Evolutionary conservation across 768 basidiomycete species (phyloP), one percentile per base, ranked within the genome.

Genomic region (Tylopilus vinaceipallidus): DNA sequence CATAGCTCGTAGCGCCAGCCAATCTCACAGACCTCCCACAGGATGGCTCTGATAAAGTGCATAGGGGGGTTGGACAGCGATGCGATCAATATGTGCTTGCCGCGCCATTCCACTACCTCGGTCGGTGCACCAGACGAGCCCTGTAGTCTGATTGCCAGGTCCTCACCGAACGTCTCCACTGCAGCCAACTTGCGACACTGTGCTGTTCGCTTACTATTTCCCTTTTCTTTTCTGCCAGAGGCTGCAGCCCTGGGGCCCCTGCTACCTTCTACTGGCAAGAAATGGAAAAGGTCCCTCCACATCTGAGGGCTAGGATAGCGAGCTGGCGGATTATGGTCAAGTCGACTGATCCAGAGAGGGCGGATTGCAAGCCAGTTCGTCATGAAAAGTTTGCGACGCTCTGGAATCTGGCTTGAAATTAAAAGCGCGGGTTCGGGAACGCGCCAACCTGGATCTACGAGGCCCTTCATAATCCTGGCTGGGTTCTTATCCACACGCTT

Each of bases 1-100:
- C 50, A 41, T 9, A 65, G 45, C 23, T 64, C 55, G 32, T 52
- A 60, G 2, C 42, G 20, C 36, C 62, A 65, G 17, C 55, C 56
- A 12, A 58, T 50, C 27, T 65, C 54, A 4, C 45, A 47, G 0
- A 63, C 20, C 37, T 62, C 51, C 56, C 53, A 63, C 7, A 62
- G 22, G 32, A 66, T 55, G 3, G 23, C 32, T 10, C 13, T 9
- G 40, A 48, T 48, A 30, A 54, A 20, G 17, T 3, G 27, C 14
- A n/a, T 7, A 16, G 49, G 45, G 0, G 36, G 56, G 22, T 48
- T 17, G 8, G 36, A 9, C 9, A 57, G 42, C 2, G 33, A 39
- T 0, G 2, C 3, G 3, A 55, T 23, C 4, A 37, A 11, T 17
- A 55, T 27, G 3, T 45, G 2, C 20, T 30, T 27, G 2, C 54